phyloP scores from a whole-genome alignment of 306 rosid genomes.

The Vicia faba region DNA sequence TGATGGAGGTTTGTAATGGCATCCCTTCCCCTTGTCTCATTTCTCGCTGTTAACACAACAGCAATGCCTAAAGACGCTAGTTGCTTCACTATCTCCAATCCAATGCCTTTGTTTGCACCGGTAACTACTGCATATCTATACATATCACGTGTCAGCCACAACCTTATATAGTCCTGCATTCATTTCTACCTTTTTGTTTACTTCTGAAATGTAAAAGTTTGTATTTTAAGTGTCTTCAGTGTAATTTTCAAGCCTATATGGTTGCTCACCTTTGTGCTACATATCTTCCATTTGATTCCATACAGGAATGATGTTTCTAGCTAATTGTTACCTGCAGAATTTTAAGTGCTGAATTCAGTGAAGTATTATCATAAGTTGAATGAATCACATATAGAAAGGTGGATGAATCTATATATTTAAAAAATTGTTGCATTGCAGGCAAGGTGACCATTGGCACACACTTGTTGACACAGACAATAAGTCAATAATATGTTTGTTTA shows the following conservation, averaged over 20 bases:
- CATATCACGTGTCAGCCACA: neutral
- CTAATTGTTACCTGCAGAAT: neutral
- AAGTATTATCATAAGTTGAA: neutral
- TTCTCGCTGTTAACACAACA: constrained; percentile 20
- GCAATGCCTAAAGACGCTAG: constrained; percentile 1
- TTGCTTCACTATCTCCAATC: constrained; percentile 20
- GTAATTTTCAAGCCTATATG: neutral
- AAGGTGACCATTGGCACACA: neutral
- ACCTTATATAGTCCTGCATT: neutral
- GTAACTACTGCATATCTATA: constrained; percentile 29
- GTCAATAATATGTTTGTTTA: constrained; percentile 10
- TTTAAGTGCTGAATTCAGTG: neutral
- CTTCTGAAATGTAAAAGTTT: neutral
- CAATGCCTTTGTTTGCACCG: constrained; percentile 32
- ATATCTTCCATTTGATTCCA: constrained; percentile 23
- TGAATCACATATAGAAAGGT: neutral
- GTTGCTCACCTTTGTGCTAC: constrained; percentile 14
- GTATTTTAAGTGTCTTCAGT: neutral
- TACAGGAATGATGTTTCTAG: constrained; percentile 5
- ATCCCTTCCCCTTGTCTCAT: constrained; percentile 19
- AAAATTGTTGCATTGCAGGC: constrained; percentile 7
- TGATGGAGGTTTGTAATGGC: constrained; percentile 5
- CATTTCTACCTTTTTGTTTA: neutral
- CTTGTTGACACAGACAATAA: neutral
- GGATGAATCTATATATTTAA: neutral